These are phyloP conservation scores for Biscogniauxia mediterranea DNA, from an alignment of 2,329 filamentous ascomycete genomes.

Conservation along the genomic window DNA sequence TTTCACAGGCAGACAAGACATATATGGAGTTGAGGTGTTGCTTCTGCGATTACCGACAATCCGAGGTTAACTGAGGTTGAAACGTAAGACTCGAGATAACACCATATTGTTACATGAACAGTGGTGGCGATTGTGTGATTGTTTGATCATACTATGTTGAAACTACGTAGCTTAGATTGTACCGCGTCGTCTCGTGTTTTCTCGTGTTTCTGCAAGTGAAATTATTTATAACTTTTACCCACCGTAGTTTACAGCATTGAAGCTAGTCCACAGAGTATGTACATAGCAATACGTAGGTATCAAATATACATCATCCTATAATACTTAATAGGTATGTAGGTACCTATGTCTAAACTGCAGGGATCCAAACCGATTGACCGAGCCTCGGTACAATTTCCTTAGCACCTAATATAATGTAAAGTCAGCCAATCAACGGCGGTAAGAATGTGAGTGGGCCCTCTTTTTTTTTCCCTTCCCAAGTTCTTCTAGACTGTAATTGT, in stretches of 20 bases:
- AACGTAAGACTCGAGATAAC: neutral
- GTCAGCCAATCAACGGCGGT: neutral
- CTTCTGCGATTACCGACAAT: neutral
- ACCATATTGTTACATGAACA: too few species aligned
- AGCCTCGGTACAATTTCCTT: constrained; percentile 27
- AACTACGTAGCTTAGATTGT: neutral
- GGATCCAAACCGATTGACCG: constrained; percentile 10
- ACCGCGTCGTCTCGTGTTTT: neutral
- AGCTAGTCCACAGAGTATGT: too few species aligned
- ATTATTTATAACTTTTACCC: neutral
- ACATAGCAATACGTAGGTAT: too few species aligned
- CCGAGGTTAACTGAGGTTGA: neutral
- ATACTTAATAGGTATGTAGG: too few species aligned
- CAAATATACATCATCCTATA: too few species aligned
- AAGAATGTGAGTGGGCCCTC: neutral
- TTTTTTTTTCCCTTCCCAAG: neutral
- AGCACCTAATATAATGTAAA: neutral
- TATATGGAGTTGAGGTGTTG: neutral
- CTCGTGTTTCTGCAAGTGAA: neutral
- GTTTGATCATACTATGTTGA: too few species aligned
- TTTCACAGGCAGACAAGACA: too few species aligned
- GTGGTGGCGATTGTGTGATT: too few species aligned
- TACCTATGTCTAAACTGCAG: neutral
- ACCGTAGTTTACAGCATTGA: neutral
- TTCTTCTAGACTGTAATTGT: neutral